Evolutionary conservation across 148 eudicot genomes (phyloP).

Genomic region (Polygonum maritimum): DNA sequence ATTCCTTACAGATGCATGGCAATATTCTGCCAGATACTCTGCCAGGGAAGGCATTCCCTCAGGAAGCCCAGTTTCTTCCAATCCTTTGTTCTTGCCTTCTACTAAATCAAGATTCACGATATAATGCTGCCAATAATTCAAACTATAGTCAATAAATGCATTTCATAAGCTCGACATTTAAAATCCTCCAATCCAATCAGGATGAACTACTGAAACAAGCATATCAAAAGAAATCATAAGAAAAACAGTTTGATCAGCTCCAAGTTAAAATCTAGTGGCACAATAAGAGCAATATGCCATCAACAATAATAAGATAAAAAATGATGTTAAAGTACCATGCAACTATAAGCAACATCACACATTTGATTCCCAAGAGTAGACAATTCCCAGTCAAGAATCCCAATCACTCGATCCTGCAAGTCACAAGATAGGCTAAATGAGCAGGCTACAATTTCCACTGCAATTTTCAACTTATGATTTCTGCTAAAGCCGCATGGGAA

Average conservation of each 20-base stretch:
- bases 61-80: constrained; percentile 59
- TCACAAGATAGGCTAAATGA: background rate
- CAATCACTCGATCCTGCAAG: constrained; percentile 89
- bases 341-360: constrained; percentile 94
- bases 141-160: background rate
- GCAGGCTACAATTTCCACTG: background rate
- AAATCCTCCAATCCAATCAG: background rate
- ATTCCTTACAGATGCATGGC: constrained; percentile 66
- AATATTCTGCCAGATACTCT: constrained; percentile 75
- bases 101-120: constrained; percentile 42
- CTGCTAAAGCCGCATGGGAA: background rate
- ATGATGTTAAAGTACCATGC: constrained; percentile 54
- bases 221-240: background rate
- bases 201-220: background rate
- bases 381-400: constrained; percentile 96
- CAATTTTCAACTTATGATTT: background rate
- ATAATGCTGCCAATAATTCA: constrained; percentile 46
- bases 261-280: background rate
- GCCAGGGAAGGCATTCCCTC: constrained; percentile 80
- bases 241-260: background rate
- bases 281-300: background rate
- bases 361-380: constrained; percentile 97
- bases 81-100: constrained; percentile 44
- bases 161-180: background rate
- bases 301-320: constrained; percentile 1